A percentile compares a stretch with the other conserved stretches of the same genome.
phyloP scores from a whole-genome alignment of 352 stramenopile genomes.

The Plasmopara muralis region DNA sequence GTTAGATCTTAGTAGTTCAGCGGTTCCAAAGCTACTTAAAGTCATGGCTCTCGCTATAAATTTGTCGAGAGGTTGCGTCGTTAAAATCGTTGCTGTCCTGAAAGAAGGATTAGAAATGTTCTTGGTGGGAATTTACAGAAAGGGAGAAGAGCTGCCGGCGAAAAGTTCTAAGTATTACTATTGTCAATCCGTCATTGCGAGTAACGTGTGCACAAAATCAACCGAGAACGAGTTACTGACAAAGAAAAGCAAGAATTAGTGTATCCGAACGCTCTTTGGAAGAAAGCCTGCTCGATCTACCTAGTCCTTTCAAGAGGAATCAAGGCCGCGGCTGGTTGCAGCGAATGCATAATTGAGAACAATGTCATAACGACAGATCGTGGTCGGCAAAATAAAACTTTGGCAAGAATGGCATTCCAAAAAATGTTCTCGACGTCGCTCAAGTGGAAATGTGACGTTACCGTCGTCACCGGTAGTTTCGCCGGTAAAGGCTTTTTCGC shows the following conservation, averaged over 20 bases:
- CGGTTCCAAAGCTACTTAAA: too few species aligned
- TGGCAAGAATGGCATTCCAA: conserved; percentile 3
- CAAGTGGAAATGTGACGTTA: conserved; percentile 2
- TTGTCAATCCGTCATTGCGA: conserved; percentile 5
- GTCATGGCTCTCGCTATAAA: too few species aligned
- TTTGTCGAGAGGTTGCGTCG: too few species aligned
- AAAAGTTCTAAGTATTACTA: too few species aligned
- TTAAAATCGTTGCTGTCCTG: too few species aligned
- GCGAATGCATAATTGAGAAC: background rate
- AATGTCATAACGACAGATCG: conserved; percentile 3
- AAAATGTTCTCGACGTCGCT: conserved; percentile 2
- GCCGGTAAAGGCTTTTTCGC: too few species aligned
- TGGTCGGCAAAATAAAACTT: conserved; percentile 1
- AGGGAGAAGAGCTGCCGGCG: too few species aligned
- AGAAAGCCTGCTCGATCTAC: background rate
- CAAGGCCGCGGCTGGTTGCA: conserved; percentile 1
- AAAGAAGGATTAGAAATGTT: too few species aligned
- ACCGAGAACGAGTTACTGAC: background rate
- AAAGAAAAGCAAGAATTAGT: conserved; percentile 4
- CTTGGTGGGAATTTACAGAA: too few species aligned
- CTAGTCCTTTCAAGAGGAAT: background rate
- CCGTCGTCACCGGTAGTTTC: too few species aligned
- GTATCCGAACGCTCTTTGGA: background rate
- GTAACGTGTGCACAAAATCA: background rate
- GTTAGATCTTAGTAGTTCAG: too few species aligned